Evolutionary conservation across 495 filamentous ascomycete genomes (phyloP).

Genomic region (Penicillium turbatum): DNA sequence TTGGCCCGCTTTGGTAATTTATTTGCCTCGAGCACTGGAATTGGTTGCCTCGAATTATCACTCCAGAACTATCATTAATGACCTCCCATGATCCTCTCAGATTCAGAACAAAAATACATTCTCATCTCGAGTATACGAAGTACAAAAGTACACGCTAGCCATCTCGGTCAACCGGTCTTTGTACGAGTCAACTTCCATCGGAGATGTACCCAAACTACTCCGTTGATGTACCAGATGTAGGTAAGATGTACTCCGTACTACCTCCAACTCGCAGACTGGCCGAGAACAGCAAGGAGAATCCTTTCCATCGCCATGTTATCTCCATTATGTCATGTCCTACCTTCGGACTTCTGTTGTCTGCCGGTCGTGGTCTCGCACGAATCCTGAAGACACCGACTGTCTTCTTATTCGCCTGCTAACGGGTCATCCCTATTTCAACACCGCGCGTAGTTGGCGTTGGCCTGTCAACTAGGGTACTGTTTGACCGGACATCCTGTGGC

Average conservation of each 20-base stretch:
- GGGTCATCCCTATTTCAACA: constrained; percentile 11
- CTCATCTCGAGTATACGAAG: background rate
- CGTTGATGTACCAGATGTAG: constrained; percentile 1
- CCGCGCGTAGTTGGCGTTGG: background rate
- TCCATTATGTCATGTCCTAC: constrained; percentile 29
- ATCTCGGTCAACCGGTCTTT: background rate
- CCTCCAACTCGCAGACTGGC: background rate
- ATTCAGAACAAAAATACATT: background rate
- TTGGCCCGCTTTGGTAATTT: constrained; percentile 23
- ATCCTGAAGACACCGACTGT: background rate
- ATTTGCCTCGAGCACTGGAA: constrained; percentile 1
- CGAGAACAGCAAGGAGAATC: constrained; percentile 22
- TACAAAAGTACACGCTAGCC: background rate
- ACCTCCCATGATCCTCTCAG: background rate
- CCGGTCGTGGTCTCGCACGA: background rate
- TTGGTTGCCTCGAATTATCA: constrained; percentile 6
- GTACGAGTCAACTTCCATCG: constrained; percentile 3
- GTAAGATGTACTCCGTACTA: background rate
- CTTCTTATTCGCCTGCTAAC: background rate
- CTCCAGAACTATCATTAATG: background rate
- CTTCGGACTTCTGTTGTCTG: constrained; percentile 5
- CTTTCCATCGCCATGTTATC: constrained; percentile 6
- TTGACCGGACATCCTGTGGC: constrained; percentile 20
- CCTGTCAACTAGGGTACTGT: constrained; percentile 6
- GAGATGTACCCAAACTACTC: background rate